phyloP scores from a whole-genome alignment of 2,329 filamentous ascomycete species.

The Fusarium robinianum region DNA sequence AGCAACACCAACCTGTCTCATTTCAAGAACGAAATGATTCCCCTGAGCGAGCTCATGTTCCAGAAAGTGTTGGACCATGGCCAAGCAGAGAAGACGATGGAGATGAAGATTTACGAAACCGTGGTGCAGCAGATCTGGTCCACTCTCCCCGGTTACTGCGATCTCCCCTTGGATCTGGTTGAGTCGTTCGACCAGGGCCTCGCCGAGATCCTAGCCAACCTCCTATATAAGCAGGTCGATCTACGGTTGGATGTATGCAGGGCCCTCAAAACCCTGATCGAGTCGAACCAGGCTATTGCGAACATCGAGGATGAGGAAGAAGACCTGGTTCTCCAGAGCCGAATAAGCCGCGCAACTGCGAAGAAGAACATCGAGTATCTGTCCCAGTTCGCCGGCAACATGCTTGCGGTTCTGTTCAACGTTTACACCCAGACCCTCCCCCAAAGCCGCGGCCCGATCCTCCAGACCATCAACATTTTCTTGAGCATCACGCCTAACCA shows the following conservation, averaged over 20 bases:
- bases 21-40: constrained; percentile 84
- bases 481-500: constrained; percentile 80
- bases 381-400: constrained; percentile 77
- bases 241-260: constrained; percentile 86
- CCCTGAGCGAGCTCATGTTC: constrained; percentile 87
- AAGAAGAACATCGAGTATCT: constrained; percentile 82
- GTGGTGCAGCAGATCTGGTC: constrained; percentile 96
- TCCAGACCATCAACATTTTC: constrained; percentile 94
- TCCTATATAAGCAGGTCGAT: constrained; percentile 90
- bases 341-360: constrained; percentile 75
- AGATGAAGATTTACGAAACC: constrained; percentile 97
- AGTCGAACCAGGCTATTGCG: constrained; percentile 85
- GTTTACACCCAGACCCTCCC: constrained; percentile 97
- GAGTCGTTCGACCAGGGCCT: constrained; percentile 84
- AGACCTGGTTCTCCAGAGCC: constrained; percentile 74
- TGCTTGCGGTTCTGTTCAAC: constrained; percentile 97
- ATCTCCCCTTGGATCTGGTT: constrained; percentile 79
- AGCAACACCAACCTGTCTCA: constrained; percentile 86
- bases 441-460: constrained; percentile 85
- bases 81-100: constrained; percentile 84
- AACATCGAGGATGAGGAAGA: constrained; percentile 70
- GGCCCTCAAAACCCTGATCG: constrained; percentile 82
- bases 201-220: constrained; percentile 86
- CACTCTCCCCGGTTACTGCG: constrained; percentile 90
- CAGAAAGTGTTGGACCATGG: constrained; percentile 86